Evolutionary conservation across 2,329 filamentous ascomycete species (phyloP), one percentile per base, ranked within the genome.

Genomic region (Xylariales sp.): DNA sequence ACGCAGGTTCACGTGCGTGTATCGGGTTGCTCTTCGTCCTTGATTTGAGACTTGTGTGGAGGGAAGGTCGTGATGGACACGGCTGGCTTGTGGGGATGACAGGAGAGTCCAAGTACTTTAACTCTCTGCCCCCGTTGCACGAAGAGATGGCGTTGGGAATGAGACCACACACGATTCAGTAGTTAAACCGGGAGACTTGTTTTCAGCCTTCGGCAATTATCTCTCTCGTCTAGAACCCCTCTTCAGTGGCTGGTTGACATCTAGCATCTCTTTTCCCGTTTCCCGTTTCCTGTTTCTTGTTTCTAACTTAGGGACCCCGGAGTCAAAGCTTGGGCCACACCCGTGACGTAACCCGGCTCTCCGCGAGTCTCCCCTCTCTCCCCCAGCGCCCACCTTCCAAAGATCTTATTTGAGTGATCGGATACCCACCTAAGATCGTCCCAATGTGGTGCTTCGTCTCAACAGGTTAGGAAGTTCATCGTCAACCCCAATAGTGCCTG

Each of bases 371-470:
- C 9, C 5, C 32, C 20, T 5, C 32, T 9, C 28, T 40, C 38
- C 38, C 28, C 33, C 33, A 21, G 18, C 20, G 15, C 33, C 18
- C 38, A 27, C 32, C 38, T 40, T 40, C 32, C 29, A 40, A 27
- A 20, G 14, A 14, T 36, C 22, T 24, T 34, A 34, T 34, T 28
- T 35, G 12, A 42, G n/a, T n/a, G n/a, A 27, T 22, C 28, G 14
- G 11, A 27, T 22, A 25, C 38, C 38, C 38, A 40, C 38, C 24
- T 24, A 8, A 10, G 34, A n/a, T 27, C 34, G 18, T 27, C n/a
- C 25, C 32, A 25, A 40, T 40, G 38, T 40, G 38, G 38, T 40
- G 38, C 38, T 25, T 32, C 29, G 29, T 40, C 16, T 40, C 38
- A 15, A 40, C 38, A 32, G 38, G 38, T 40, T 40, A 40, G 38